Evolutionary conservation across 257 asterid genomes (phyloP).

Genomic region (Ilex asprella): DNA sequence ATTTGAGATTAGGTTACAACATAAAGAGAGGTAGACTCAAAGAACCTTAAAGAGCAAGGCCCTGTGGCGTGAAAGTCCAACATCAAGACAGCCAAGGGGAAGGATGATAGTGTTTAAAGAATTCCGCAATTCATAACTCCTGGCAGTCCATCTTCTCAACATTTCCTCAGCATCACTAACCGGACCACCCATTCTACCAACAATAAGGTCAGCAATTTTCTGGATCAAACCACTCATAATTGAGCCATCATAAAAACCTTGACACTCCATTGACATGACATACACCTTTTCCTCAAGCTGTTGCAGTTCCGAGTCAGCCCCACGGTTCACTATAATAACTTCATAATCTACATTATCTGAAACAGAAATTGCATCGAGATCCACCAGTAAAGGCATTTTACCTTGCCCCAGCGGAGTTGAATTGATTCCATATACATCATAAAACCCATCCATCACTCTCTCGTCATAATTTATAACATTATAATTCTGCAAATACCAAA

Average conservation of each 20-base stretch:
- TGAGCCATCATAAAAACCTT: constrained; percentile 40
- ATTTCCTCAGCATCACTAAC: constrained; percentile 86
- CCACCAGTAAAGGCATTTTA: constrained; percentile 69
- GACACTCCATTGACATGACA: constrained; percentile 49
- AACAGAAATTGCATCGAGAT: constrained; percentile 60
- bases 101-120: constrained; percentile 47
- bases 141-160: constrained; percentile 68
- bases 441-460: constrained; percentile 88
- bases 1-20: constrained; percentile 1
- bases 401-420: constrained; percentile 52
- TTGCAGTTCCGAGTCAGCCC: constrained; percentile 56
- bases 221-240: constrained; percentile 51
- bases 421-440: constrained; percentile 75
- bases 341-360: constrained; percentile 57
- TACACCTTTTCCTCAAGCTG: constrained; percentile 79
- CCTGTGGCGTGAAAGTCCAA: constrained; percentile 97
- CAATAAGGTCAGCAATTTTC: constrained; percentile 77
- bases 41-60: constrained; percentile 95
- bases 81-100: constrained; percentile 87
- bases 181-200: constrained; percentile 88
- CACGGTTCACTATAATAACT: constrained; percentile 75
- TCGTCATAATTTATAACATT: constrained; percentile 82
- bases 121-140: constrained; percentile 58
- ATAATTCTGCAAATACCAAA: constrained; percentile 55
- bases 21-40: constrained; percentile 15